Conservation (phyloP, 176 grass and related monocot genomes). For the Leersia perrieri region DNA sequence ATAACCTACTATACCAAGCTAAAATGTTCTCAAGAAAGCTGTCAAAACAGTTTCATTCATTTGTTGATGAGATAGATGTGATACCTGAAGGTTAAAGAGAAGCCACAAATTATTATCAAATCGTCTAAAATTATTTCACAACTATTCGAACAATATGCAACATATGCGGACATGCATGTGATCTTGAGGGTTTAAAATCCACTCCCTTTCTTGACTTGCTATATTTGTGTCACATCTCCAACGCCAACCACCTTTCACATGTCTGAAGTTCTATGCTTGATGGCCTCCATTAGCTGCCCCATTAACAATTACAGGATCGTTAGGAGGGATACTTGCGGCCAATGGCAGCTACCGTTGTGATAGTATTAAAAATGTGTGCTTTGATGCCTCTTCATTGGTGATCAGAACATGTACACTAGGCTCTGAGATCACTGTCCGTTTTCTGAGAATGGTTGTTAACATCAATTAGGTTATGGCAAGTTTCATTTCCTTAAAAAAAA, state of each 20-base stretch:
- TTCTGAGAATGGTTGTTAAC: conserved; percentile 1
- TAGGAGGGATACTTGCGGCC: conserved; percentile 1
- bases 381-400: conserved; percentile 5
- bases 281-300: not conserved
- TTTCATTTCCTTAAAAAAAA: too few species aligned
- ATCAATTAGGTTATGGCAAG: conserved; percentile 30
- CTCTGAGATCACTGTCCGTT: not conserved
- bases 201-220: not conserved
- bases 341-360: not conserved
- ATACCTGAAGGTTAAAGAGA: not conserved
- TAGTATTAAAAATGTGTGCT: not conserved
- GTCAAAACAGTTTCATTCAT: conserved; percentile 7
- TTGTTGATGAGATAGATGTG: not conserved
- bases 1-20: conserved; percentile 11
- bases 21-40: conserved; percentile 15
- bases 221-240: not conserved
- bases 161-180: too few species aligned
- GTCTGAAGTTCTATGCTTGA: not conserved
- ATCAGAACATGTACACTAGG: not conserved
- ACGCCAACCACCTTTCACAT: conserved; percentile 30
- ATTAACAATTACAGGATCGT: not conserved
- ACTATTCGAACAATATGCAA: too few species aligned
- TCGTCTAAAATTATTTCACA: not conserved
- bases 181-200: not conserved
- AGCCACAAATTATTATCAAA: not conserved